Base-by-base conservation (phyloP, 805 yeast genomes). In the Metschnikowia arizonensis region DNA sequence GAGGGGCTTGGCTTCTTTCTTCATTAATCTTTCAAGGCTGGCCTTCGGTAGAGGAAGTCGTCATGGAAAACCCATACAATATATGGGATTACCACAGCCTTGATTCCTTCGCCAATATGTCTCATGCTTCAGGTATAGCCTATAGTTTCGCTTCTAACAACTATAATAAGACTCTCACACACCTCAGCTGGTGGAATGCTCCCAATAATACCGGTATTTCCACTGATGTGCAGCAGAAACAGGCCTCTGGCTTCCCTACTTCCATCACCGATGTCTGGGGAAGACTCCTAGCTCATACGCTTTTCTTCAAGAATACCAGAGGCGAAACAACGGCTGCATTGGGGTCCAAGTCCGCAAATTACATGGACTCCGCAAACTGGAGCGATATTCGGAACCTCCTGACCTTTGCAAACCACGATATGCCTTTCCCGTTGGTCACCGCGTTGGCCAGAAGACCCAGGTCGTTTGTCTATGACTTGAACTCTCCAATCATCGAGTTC, bases 1-100 rank as follows among this genome's bases (percentile, higher is more conserved):
- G 96, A 26, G 96, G 96, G 23, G 76, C 85, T 11, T 88, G 95
- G 95, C 68, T 86, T 40, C 70, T 87, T 23, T 83, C 87, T 1
- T 76, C 90, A 8, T 63, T 88, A 25, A 79, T 77, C 0, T 69
- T 76, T 58, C 85, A 88, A 60, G 81, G 82, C 58, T 88, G 85
- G 82, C 79, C 89, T 8, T 69, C 85, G 10, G 79, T 87, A 19
- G 82, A 81, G 52, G 79, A 71, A 2, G 77, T 87, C 19, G 68
- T 68, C 2, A 48, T 63, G 33, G 62, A 64, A 17, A 50, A 66
- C 42, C 58, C 61, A 3, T 36, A 61, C 40, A 65, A 65, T 46
- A 41, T 65, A 7, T 69, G 73, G 75, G 65, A 68, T 49, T 49
- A 66, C 36, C 63, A 69, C 9, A 42, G 46, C 8, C 47, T 61